A percentile compares a stretch with the other conserved stretches of the same genome.
Evolutionary conservation across 2,329 filamentous ascomycete species (phyloP).

Genomic region (Trichoderma atrobrunneum): DNA sequence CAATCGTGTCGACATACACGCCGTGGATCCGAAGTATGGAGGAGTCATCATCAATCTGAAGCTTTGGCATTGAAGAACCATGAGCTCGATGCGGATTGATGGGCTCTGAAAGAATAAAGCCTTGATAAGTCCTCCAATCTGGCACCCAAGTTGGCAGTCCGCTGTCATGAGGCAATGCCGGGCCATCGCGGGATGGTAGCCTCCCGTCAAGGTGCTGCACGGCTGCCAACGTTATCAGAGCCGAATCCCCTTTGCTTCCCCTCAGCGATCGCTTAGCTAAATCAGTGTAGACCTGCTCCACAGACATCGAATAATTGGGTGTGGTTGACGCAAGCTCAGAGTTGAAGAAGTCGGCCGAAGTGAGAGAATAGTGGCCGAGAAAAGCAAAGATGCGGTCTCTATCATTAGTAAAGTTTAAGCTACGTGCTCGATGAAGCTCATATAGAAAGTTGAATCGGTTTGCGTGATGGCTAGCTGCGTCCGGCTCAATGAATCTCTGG

Average conservation of each 20-base stretch:
- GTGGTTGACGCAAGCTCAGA: background rate
- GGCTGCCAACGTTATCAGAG: background rate
- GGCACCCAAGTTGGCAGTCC: background rate
- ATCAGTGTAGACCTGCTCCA: background rate
- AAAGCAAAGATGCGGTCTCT: background rate
- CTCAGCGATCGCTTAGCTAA: background rate
- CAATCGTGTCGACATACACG: background rate
- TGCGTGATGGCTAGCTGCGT: background rate
- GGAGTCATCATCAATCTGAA: background rate
- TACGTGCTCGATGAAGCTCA: background rate
- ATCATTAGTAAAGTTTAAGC: background rate
- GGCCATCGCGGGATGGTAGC: background rate
- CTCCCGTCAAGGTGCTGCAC: background rate
- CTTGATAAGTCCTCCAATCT: background rate
- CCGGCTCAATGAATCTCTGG: background rate
- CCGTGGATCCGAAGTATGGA: background rate
- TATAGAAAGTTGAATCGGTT: background rate
- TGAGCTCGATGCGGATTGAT: background rate
- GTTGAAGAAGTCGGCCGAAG: background rate
- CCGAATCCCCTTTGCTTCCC: background rate
- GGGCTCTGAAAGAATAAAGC: background rate
- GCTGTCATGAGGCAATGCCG: rapidly evolving
- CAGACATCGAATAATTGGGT: background rate
- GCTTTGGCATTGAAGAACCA: background rate
- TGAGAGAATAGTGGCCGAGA: background rate